phyloP scores from a whole-genome alignment of 2,329 filamentous ascomycete genomes.

The Dendryphion nanum region DNA sequence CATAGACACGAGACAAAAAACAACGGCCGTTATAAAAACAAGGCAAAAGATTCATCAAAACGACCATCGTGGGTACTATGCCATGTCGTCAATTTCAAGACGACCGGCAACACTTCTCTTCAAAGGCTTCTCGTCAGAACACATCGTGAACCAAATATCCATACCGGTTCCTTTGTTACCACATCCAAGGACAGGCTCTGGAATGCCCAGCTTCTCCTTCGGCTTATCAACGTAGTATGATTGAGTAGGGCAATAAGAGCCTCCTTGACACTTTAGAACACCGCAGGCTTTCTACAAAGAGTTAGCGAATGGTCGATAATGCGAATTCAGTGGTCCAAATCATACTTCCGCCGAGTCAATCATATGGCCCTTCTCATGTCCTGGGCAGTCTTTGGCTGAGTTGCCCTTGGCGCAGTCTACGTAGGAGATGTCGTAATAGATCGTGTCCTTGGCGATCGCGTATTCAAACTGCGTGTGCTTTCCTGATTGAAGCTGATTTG shows the following conservation, averaged over 20 bases:
- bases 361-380: conserved; percentile 3
- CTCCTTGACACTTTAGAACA: neutral
- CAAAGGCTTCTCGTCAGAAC: conserved; percentile 1
- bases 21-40: too few species aligned
- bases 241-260: conserved; percentile 1
- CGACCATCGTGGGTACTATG: too few species aligned
- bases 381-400: conserved; percentile 6
- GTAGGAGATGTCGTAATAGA: conserved; percentile 13
- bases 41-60: too few species aligned
- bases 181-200: conserved; percentile 4
- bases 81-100: conserved; percentile 2
- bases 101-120: conserved; percentile 3
- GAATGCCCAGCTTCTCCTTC: neutral
- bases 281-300: conserved; percentile 1
- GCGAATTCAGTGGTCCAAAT: neutral
- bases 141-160: conserved; percentile 4
- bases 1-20: too few species aligned
- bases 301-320: neutral
- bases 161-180: conserved; percentile 1
- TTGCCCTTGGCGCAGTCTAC: conserved; percentile 10
- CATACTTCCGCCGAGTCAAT: conserved; percentile 3
- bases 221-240: conserved; percentile 9
- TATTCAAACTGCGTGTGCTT: conserved; percentile 9
- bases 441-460: neutral
- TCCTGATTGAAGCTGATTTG: conserved; percentile 2